Evolutionary conservation across 2,329 filamentous ascomycete species (phyloP).

Genomic region (Chaetothyriales sp.): DNA sequence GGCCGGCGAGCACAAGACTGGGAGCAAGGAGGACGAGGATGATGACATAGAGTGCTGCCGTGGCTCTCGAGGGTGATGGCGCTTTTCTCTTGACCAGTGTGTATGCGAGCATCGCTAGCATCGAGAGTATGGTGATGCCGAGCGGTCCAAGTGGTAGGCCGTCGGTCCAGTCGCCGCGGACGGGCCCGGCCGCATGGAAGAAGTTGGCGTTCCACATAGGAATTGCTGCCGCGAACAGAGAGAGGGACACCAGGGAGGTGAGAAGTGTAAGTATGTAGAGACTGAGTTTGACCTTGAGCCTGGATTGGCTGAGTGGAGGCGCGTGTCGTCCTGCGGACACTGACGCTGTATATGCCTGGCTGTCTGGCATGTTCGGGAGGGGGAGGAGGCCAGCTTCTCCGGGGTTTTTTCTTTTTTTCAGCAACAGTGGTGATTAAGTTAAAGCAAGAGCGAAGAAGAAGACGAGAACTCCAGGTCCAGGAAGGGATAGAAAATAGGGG

Average conservation of each 20-base stretch:
- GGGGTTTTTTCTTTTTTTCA: too few species aligned
- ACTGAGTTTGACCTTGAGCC: slow-evolving; percentile 10
- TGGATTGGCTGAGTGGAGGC: neutral
- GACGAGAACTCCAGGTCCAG: neutral
- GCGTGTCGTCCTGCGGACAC: neutral
- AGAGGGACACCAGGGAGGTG: slow-evolving; percentile 17
- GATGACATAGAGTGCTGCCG: slow-evolving; percentile 4
- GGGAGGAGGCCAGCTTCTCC: neutral
- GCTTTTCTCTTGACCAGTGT: slow-evolving; percentile 1
- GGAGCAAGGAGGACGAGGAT: slow-evolving; percentile 16
- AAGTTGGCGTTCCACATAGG: slow-evolving; percentile 19
- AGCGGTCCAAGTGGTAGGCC: slow-evolving; percentile 20
- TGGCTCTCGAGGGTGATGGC: slow-evolving; percentile 8
- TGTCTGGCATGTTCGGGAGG: neutral
- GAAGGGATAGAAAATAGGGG: neutral
- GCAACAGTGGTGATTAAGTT: neutral
- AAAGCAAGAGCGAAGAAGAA: neutral
- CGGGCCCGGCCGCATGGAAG: slow-evolving; percentile 17
- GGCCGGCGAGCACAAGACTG: slow-evolving; percentile 18
- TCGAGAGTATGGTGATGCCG: slow-evolving; percentile 9
- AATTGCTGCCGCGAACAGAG: slow-evolving; percentile 19
- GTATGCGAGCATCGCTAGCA: slow-evolving; percentile 5
- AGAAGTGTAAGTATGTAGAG: slow-evolving; percentile 14
- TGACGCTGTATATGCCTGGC: neutral
- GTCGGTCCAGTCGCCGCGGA: slow-evolving; percentile 21